Base-by-base conservation (phyloP, 108 stramenopile genomes). In the Cyclotella sp. region DNA sequence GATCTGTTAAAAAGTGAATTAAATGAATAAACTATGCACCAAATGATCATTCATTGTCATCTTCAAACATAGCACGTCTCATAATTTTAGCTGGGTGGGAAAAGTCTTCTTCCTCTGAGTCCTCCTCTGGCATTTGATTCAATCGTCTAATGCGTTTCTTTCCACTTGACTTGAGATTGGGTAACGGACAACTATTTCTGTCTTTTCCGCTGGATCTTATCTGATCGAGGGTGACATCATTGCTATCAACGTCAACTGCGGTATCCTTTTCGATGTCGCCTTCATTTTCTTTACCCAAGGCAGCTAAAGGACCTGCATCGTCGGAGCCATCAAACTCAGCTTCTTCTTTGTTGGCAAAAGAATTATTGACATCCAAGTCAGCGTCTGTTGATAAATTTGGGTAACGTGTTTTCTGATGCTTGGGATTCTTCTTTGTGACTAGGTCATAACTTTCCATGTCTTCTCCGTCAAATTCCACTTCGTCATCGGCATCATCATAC, bases 401-500 rank as follows among this genome's bases (percentile, higher is more conserved):
- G 44, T 44, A 19, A 52, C 15, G 27, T 19, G 28, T 63, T 49
- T 63, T 71, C 11, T 46, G 68, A 58, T 45, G 67, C 46, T 63
- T 69, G 18, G 72, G 44, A 29, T 45, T 51, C 68, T 69, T 76
- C 13, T 51, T 59, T 43, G 45, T 12, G 18, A 47, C 44, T 62
- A 66, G 39, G 24, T 51, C 68, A 40, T 52, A 62, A 3, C 28
- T 55, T 14, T 76, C 76, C 59, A 71, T 68, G 28, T 74, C 45
- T 52, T 88, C 73, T 34, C 62, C 87, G 68, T 84, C 78, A 63
- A 89, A 89, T 77, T 89, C 88, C 15, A 81, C 28, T 40, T 89
- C 88, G 18, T 89, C 86, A 19, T 78, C 77, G 15, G 57, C 84
- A 59, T 74, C 81, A 46, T 66, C 14, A 46, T 66, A 47, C 21